Base-by-base conservation (phyloP, 805 yeast species). In the Tetrapisispora pingtungensis region DNA sequence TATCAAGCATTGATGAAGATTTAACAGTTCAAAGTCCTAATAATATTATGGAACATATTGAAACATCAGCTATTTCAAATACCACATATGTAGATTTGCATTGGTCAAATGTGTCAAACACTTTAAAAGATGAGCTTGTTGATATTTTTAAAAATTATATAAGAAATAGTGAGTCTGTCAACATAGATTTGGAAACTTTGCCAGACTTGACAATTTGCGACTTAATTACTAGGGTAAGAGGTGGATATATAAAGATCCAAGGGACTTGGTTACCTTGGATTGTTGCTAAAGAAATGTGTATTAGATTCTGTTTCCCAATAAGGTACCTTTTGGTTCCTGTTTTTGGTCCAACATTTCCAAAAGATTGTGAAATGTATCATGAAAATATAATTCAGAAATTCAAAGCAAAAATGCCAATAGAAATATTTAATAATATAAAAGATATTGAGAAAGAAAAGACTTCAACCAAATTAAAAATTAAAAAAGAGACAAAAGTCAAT, bases 251-350 rank as follows among this genome's bases (percentile, higher is more conserved):
- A 51, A 87, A 87, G 68, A 86, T 89, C 51, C 97, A 88, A 66
- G 97, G 96, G 3, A 86, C 96, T 8, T 89, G 96, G 96, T 65
- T 87, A 34, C 90, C 95, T 2, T 82, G 65, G 57, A 74, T 73
- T 8, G 69, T 84, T 3, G 87, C 93, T 22, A 71, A 71, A 48
- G 66, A 74, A 30, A 67, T 88, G 43, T 90, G 95, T 3, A 62
- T 76, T 28, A 74, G 82, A 41, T 84, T 87, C 55, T 84, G 95
- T 65, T 87, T 75, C 62, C 77, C 80, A 45, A 82, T 88, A 36
- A 70, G 96, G 46, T 83, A 69, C 58, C 77, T 84, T 17, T 65
- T 88, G 50, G 74, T 87, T 26, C 96, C 96, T 3, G 51, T 88
- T 8, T 88, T 88, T 65, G 96, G 96, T 2, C 61, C 66, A 1